phyloP scores from a whole-genome alignment of 345 rosid species.

The Excoecaria agallocha region DNA sequence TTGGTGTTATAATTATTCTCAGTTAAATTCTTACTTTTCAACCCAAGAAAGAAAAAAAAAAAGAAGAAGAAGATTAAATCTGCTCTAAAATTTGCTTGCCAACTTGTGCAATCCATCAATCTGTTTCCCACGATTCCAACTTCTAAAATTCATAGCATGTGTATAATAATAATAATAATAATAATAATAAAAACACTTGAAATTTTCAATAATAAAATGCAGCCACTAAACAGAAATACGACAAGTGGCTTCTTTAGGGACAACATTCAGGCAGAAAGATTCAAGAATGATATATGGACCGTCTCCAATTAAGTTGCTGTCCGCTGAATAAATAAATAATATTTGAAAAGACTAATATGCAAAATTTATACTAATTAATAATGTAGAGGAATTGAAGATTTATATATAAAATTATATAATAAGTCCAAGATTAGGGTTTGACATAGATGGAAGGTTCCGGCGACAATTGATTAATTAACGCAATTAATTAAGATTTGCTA shows the following conservation, averaged over 20 bases:
- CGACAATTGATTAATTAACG: too few species aligned
- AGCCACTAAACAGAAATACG: background rate
- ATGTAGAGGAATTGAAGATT: background rate
- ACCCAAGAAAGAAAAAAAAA: too few species aligned
- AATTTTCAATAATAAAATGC: too few species aligned
- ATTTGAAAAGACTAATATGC: too few species aligned
- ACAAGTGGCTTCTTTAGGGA: conserved; percentile 8
- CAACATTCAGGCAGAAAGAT: background rate
- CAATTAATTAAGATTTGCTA: too few species aligned
- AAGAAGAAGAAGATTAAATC: too few species aligned
- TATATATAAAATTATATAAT: background rate
- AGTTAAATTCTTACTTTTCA: too few species aligned
- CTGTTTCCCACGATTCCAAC: background rate
- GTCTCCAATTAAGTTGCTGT: background rate
- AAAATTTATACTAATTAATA: too few species aligned
- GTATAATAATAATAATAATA: too few species aligned
- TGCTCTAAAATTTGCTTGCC: background rate
- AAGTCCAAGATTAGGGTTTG: background rate
- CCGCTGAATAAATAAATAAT: background rate
- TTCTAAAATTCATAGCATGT: background rate
- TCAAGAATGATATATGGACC: background rate
- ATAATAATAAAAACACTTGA: too few species aligned
- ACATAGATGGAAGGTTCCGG: background rate
- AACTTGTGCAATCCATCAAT: background rate
- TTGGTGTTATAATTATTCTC: too few species aligned